These are phyloP conservation scores for Arabidopsis hybrid DNA, from an alignment of 441 rosid species.

Conservation along the genomic window DNA sequence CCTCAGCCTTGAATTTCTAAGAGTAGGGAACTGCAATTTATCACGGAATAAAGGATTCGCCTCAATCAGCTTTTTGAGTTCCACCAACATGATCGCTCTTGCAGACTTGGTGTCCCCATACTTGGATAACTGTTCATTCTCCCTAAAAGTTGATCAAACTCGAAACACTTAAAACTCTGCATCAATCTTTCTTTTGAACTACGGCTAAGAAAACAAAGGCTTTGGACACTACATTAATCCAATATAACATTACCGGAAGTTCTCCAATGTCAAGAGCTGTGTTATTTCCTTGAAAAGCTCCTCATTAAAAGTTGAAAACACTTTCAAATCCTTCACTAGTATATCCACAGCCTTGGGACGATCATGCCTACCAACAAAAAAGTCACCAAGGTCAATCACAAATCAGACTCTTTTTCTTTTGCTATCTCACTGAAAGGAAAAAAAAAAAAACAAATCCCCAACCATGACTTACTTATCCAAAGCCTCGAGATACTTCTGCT, in stretches of 20 bases:
- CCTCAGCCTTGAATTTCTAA: conserved; percentile 85
- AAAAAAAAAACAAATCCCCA: not conserved
- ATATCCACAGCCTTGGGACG: conserved; percentile 97
- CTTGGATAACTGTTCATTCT: conserved; percentile 95
- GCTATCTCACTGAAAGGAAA: not conserved
- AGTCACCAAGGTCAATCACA: not conserved
- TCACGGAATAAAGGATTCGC: conserved; percentile 97
- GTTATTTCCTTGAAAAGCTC: conserved; percentile 99
- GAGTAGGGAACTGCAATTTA: conserved; percentile 92
- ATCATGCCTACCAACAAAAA: conserved; percentile 69
- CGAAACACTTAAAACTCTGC: conserved; percentile 3
- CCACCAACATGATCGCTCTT: conserved; percentile 93
- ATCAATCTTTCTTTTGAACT: conserved; percentile 18
- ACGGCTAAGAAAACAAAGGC: not conserved
- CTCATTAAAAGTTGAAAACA: conserved; percentile 93
- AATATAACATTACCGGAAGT: conserved; percentile 65
- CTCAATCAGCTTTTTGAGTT: conserved; percentile 96
- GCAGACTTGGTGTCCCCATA: conserved; percentile 99
- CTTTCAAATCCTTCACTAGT: conserved; percentile 94
- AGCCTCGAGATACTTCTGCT: conserved; percentile 99
- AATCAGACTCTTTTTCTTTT: conserved; percentile 7
- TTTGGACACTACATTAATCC: not conserved
- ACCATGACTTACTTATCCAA: conserved; percentile 74
- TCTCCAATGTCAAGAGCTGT: conserved; percentile 90
- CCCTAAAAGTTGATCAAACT: conserved; percentile 57